Evolutionary conservation across 331 rosid genomes (phyloP), one percentile per base, ranked within the genome.

Genomic region (Quercus lobata): DNA sequence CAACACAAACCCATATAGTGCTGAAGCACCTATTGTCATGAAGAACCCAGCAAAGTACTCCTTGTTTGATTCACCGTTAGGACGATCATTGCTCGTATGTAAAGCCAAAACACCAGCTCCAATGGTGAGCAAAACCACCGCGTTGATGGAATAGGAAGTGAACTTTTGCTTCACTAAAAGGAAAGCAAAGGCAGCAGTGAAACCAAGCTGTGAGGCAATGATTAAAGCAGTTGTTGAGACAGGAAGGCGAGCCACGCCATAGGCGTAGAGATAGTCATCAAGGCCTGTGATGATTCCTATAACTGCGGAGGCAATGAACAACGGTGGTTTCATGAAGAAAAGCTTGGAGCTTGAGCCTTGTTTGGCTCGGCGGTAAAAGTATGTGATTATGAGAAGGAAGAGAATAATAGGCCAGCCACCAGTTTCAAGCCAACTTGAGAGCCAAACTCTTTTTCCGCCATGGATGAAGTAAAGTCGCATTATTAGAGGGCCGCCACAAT

Each of bases 381-480:
- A 79, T 11, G 85, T 75, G 61, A 89, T 27, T 57, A 61, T 6
- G 5, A 92, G n/a, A 5, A 94, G 96, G 75, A 92, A 0, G 30
- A 95, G 58, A 8, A 89, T 76, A 58, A 92, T 16, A 0, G 97
- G 97, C 41, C 86, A 95, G 49, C 82, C 97, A 14, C 71, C 87
- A 10, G 97, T 91, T 83, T 92, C 78, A 2, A 95, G 93, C 72
- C 69, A 86, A 87, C 94, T 85, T 0, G 97, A 86, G 44, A 94
- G 92, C 98, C 97, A 94, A 6, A 90, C 80, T 10, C 96, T 0
- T 89, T 41, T 82, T 65, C 98, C 97, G 9, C 97, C 97, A 27
- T 92, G 91, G 73, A 91, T 52, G 89, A 86, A 92, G 84, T 95
- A 95, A 65, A 92, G 90, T 6, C 98, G 92, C 91, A 86, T 85